Percentiles rank a stretch among this genome's conserved stretches.
Evolutionary conservation across 495 filamentous ascomycete genomes (phyloP).

Genomic region (Penicillium robsamsonii): DNA sequence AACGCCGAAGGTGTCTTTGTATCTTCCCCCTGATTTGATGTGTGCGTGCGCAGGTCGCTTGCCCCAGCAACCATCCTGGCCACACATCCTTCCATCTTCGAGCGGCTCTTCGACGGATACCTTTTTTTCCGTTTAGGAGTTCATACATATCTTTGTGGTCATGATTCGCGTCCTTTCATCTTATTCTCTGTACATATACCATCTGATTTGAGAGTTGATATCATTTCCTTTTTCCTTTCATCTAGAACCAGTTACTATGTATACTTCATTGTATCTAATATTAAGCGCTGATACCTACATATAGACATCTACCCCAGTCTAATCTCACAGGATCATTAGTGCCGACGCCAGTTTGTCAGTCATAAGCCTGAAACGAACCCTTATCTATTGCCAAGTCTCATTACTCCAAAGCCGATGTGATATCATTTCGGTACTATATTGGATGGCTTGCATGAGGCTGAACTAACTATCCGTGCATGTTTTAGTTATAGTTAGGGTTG

Average conservation of each 20-base stretch:
- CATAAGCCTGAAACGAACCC: not conserved
- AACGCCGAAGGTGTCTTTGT: slow-evolving; percentile 10
- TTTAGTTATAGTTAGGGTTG: not conserved
- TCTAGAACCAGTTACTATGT: not conserved
- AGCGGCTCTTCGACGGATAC: slow-evolving; percentile 13
- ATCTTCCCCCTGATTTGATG: not conserved
- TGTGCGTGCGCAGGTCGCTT: slow-evolving; percentile 14
- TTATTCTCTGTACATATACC: slow-evolving; percentile 36
- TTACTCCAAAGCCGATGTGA: not conserved
- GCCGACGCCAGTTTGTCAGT: not conserved
- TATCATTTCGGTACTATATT: not conserved
- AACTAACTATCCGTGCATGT: not conserved
- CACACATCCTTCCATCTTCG: slow-evolving; percentile 9
- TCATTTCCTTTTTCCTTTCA: slow-evolving; percentile 19
- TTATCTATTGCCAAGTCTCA: not conserved
- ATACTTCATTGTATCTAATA: not conserved
- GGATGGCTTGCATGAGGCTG: not conserved
- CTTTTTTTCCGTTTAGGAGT: slow-evolving; percentile 5
- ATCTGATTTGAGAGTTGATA: slow-evolving; percentile 24
- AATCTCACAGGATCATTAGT: not conserved
- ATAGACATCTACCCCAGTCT: not conserved
- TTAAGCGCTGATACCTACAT: not conserved
- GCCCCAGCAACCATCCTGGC: slow-evolving; percentile 9
- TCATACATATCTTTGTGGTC: slow-evolving; percentile 24
- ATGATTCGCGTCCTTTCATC: slow-evolving; percentile 22